These are phyloP conservation scores for Rhizophagus clarus DNA, from an alignment of 192 early-diverging fungal species.

Conservation along the genomic window DNA sequence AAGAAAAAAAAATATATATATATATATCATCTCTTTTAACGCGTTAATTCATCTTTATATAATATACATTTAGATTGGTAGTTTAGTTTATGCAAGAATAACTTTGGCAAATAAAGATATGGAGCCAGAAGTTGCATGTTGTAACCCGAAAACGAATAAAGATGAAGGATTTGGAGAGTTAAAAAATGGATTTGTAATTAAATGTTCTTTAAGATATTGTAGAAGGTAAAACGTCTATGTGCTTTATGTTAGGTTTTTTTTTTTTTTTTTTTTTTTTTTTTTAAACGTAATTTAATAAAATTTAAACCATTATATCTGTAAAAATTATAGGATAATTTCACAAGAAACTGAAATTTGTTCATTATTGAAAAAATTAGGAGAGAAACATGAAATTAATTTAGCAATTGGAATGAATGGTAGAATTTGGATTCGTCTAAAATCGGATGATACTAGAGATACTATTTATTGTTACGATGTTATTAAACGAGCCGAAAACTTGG, in stretches of 20 bases:
- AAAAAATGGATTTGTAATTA: slow-evolving; percentile 75
- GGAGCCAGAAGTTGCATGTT: slow-evolving; percentile 96
- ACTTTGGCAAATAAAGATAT: slow-evolving; percentile 91
- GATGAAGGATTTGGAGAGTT: slow-evolving; percentile 92
- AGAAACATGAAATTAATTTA: slow-evolving; percentile 79
- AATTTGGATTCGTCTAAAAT: slow-evolving; percentile 78
- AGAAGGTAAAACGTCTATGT: slow-evolving; percentile 72
- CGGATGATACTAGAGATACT: slow-evolving; percentile 60
- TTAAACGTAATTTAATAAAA: too few relatives aligned
- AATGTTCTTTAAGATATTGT: slow-evolving; percentile 78
- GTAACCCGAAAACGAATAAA: slow-evolving; percentile 77
- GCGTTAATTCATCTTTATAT: not conserved
- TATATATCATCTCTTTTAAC: not conserved
- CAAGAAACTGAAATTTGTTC: slow-evolving; percentile 65
- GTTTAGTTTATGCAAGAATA: slow-evolving; percentile 83
- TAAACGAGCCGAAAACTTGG: slow-evolving; percentile 70
- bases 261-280: not conserved
- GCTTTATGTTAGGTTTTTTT: too few relatives aligned
- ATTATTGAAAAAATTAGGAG: slow-evolving; percentile 71
- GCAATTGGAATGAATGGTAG: slow-evolving; percentile 94
- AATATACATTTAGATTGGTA: slow-evolving; percentile 52
- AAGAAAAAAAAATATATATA: too few relatives aligned
- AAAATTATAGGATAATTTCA: slow-evolving; percentile 52
- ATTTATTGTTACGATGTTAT: slow-evolving; percentile 73
- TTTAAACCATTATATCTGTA: slow-evolving; percentile 1